Evolutionary conservation across 306 rosid genomes (phyloP), one percentile per base, ranked within the genome.

Genomic region (Oxytropis ochrocephala): DNA sequence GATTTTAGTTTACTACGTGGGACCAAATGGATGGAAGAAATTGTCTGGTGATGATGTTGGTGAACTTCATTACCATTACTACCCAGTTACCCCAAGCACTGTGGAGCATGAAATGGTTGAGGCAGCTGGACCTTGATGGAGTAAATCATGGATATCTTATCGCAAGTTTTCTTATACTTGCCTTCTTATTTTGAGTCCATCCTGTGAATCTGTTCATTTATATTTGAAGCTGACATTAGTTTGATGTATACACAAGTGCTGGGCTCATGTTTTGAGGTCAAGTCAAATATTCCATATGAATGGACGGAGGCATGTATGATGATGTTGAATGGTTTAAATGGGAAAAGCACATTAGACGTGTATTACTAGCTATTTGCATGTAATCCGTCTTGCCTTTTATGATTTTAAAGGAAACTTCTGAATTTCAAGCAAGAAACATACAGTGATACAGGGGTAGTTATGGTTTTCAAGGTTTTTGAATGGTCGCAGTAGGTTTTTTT

Each of bases 41-140:
- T 78, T 89, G 11, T 83, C 98, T 5, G 96, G 98, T 19, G 98
- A 86, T 63, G 95, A 87, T 77, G 96, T 92, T 7, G 96, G 98
- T 13, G 98, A 92, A 48, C 95, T 92, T 19, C 92, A 92, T 71
- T 86, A 92, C 78, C 56, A 74, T 5, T 92, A 92, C 81, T 71
- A 84, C 69, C 96, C 89, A 10, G 96, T 84, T 16, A 75, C 67
- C 36, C 84, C 91, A n/a, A 88, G 82, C 60, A 72, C 95, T 0
- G 97, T 91, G 27, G 99, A 94, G 53, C 97, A 91, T 56, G 97
- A 94, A 84, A 94, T 94, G 97, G 90, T 63, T 8, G 99, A 91
- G 78, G 98, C 86, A 61, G 52, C 83, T 56, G 82, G 72, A 12
- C 84, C 91, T 12, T 86, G 44, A 75, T 27, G 39, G 59, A 76